phyloP scores from a whole-genome alignment of 208 protist genomes.

The Histomonas meleagridis region DNA sequence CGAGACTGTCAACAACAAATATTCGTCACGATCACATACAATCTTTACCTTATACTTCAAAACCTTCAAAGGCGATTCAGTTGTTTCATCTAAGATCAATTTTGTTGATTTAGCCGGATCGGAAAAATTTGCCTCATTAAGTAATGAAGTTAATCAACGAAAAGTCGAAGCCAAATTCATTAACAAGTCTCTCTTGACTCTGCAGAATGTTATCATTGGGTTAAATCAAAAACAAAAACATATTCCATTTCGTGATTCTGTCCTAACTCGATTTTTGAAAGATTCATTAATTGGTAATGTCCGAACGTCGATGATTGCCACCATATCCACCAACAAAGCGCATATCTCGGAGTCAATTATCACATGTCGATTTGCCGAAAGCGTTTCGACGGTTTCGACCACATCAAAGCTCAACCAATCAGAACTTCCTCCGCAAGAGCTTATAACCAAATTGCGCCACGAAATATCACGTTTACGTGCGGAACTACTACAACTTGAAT shows the following conservation, averaged over 20 bases:
- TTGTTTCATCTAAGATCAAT: not conserved
- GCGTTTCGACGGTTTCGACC: not conserved
- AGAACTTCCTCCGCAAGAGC: not conserved
- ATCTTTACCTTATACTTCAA: conserved; percentile 24
- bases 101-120: conserved; percentile 35
- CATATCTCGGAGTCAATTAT: conserved; percentile 13
- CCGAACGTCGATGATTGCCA: not conserved
- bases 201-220: not conserved
- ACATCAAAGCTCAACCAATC: not conserved
- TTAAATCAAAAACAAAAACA: not conserved
- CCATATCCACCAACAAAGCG: not conserved
- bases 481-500: not conserved
- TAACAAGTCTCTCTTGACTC: not conserved
- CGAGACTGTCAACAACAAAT: conserved; percentile 30
- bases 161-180: not conserved
- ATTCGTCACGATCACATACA: conserved; percentile 22
- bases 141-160: not conserved
- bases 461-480: not conserved
- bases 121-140: not conserved
- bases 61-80: not conserved
- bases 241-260: conserved; percentile 34
- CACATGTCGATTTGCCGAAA: conserved; percentile 3
- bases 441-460: not conserved
- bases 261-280: conserved; percentile 31
- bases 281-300: conserved; percentile 2